phyloP scores from a whole-genome alignment of 2,329 filamentous ascomycete genomes.

The Mollisiaceae sp. region DNA sequence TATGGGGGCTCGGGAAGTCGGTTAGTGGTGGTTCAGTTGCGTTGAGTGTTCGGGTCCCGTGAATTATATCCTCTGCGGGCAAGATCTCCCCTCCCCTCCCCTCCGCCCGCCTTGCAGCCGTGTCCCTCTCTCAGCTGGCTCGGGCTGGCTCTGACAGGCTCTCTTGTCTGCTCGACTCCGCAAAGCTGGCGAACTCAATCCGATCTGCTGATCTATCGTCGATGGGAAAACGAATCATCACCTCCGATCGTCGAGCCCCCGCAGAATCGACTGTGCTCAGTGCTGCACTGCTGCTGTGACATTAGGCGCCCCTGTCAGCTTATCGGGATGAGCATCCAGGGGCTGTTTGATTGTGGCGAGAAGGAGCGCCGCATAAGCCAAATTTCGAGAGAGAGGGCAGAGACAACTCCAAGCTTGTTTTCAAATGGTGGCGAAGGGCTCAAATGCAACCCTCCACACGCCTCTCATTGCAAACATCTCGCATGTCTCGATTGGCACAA shows the following conservation, averaged over 20 bases:
- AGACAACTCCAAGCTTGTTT: slow-evolving; percentile 1
- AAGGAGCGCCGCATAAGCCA: slow-evolving; percentile 6
- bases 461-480: not conserved
- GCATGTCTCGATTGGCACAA: not conserved
- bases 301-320: not conserved
- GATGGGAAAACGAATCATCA: slow-evolving; percentile 1
- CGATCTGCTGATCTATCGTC: slow-evolving; percentile 2
- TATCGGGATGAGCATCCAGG: not conserved
- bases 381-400: not conserved
- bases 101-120: not conserved
- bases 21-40: not conserved
- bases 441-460: not conserved
- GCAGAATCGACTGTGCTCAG: not conserved
- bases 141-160: too few species aligned
- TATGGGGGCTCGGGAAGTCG: too few species aligned
- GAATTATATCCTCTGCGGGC: slow-evolving; percentile 8
- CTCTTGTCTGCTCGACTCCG: not conserved
- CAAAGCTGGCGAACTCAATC: not conserved
- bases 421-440: not conserved
- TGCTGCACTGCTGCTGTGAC: slow-evolving; percentile 3
- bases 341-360: slow-evolving; percentile 7
- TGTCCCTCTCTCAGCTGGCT: not conserved
- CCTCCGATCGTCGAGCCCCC: not conserved
- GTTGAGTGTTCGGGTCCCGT: not conserved
- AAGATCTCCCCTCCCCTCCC: not conserved